Evolutionary conservation across 2,329 filamentous ascomycete genomes (phyloP).

Genomic region (Ceratocystis papillata): DNA sequence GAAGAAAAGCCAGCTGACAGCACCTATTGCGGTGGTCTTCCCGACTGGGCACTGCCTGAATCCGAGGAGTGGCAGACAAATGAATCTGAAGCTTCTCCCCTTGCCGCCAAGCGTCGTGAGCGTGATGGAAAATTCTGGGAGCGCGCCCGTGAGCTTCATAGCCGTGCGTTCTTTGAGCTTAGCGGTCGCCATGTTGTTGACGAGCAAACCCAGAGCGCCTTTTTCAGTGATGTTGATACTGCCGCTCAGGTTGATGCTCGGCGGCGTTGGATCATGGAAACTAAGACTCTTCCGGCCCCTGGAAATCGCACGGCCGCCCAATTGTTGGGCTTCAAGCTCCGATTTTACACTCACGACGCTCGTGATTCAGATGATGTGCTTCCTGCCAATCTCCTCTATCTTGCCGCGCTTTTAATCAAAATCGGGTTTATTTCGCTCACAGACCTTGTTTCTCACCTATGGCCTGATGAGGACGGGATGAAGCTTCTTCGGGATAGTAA

Average conservation of each 20-base stretch:
- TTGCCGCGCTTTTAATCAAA: constrained; percentile 87
- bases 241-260: constrained; percentile 46
- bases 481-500: constrained; percentile 57
- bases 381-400: constrained; percentile 84
- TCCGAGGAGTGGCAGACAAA: constrained; percentile 52
- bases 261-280: constrained; percentile 66
- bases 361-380: constrained; percentile 65
- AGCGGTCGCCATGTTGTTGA: constrained; percentile 56
- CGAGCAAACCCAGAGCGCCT: constrained; percentile 13
- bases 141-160: constrained; percentile 60
- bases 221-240: constrained; percentile 41
- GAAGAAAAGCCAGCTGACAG: constrained; percentile 35
- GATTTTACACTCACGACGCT: constrained; percentile 78
- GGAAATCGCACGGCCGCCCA: constrained; percentile 91
- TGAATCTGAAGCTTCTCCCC: constrained; percentile 56
- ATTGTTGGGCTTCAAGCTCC: constrained; percentile 89
- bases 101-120: constrained; percentile 45
- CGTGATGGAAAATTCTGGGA: constrained; percentile 75
- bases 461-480: constrained; percentile 78
- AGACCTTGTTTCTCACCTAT: constrained; percentile 86
- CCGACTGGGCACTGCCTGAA: constrained; percentile 70
- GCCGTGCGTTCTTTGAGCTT: constrained; percentile 82
- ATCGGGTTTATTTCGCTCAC: constrained; percentile 89
- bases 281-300: constrained; percentile 67
- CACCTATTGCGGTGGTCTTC: constrained; percentile 56